Evolutionary conservation across 148 eudicot species (phyloP), one percentile per base, ranked within the genome.

Genomic region (Camellia granthamiana): DNA sequence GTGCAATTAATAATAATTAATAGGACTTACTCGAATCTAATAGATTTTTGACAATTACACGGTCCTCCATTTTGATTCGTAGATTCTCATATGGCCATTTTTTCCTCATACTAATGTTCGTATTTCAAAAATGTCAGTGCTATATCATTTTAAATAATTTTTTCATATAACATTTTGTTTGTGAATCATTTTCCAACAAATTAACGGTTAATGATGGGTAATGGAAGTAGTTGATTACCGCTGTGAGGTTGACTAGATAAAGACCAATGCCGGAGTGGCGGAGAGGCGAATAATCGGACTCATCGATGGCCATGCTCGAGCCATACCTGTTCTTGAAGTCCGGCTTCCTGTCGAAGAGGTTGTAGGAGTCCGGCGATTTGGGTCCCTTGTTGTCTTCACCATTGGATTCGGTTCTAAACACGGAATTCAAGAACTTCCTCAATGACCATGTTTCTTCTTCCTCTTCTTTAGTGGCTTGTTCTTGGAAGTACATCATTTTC

Each of bases 201-300:
- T 30, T 0, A 30, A 30, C 38, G 1, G 1, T 1, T 30, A 30
- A 30, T 30, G 38, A 30, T 30, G 38, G 38, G 38, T 30, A 30
- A 30, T 30, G 38, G 38, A 43, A 74, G 62, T 7, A 14, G 44
- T 18, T 13, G 47, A 74, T 81, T 95, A 95, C 99, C 89, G 91
- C 94, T 0, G 97, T 88, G 46, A 95, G 90, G 80, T 92, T 93
- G 85, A 93, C 99, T 0, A 85, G 81, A 87, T 86, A 93, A 70
- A 95, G 80, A 21, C 95, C 90, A 9, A 88, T 30, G 47, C 86
- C 89, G 0, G 94, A 88, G 42, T 84, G 85, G 52, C 81, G 76
- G 23, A 95, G 97, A 4, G 93, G 97, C 21, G 79, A 44, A 59
- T 90, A 95, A n/a, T 85, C 86, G 47, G 82, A 80, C 69, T 86